Percentiles rank a stretch among this genome's conserved stretches.
Conservation (phyloP, 768 basidiomycete species). For the Trichaptum fuscoviolaceum region DNA sequence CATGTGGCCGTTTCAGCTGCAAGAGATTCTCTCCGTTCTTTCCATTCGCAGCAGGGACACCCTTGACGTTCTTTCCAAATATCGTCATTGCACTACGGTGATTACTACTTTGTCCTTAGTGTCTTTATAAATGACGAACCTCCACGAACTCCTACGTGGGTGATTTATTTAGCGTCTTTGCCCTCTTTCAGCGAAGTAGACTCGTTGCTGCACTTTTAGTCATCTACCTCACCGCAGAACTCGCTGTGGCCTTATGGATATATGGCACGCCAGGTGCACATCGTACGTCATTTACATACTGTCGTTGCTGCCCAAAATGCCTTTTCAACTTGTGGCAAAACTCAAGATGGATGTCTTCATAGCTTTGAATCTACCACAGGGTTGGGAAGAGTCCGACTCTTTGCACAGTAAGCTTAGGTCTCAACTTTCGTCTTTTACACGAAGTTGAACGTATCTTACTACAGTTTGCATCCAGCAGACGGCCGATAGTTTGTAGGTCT, state of each 20-base stretch:
- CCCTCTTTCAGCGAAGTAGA: background rate
- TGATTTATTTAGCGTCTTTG: background rate
- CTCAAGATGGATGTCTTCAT: background rate
- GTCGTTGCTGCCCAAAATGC: too few species aligned
- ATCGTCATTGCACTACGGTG: background rate
- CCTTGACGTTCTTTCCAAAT: background rate
- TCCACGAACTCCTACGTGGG: too few species aligned
- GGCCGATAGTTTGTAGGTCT: background rate
- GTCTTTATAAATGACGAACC: too few species aligned
- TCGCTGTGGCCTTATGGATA: background rate
- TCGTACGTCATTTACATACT: background rate
- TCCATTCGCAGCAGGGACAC: background rate
- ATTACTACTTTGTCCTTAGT: background rate
- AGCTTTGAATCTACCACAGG: background rate
- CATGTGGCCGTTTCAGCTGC: background rate
- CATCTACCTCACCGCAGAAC: background rate
- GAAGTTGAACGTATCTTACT: background rate
- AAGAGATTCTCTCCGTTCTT: background rate
- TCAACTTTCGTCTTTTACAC: background rate
- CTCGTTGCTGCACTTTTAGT: background rate
- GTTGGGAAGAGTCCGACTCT: background rate
- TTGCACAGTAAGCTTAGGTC: background rate
- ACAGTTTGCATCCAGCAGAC: background rate
- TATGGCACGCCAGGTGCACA: background rate
- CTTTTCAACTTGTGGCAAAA: background rate